A percentile compares a stretch with the other conserved stretches of the same genome.
Evolutionary conservation across 1,284 basidiomycete species (phyloP).

Genomic region (Hemileia vastatrix): DNA sequence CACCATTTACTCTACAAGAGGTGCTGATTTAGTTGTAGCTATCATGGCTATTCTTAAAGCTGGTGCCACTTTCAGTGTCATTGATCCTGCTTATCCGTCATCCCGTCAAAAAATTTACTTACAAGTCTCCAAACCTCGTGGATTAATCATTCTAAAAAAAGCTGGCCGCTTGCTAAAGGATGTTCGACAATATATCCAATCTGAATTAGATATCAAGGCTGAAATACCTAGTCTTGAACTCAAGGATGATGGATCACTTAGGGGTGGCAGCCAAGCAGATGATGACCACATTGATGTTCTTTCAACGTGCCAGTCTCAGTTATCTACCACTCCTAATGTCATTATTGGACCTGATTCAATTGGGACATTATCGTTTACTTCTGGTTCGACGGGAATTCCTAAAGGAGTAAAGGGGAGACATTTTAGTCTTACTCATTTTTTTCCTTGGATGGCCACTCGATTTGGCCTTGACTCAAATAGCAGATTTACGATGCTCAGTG

Average conservation of each 20-base stretch:
- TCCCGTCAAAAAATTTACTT: constrained; percentile 93
- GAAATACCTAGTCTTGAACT: constrained; percentile 86
- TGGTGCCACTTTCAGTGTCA: constrained; percentile 94
- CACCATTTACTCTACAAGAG: constrained; percentile 96
- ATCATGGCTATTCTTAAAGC: constrained; percentile 96
- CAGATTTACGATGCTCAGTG: constrained; percentile 96
- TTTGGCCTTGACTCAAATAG: constrained; percentile 68
- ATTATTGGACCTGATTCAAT: constrained; percentile 86
- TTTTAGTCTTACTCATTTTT: constrained; percentile 96
- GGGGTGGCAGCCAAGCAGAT: constrained; percentile 53
- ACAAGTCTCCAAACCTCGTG: constrained; percentile 85
- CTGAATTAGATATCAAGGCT: constrained; percentile 75
- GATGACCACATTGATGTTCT: constrained; percentile 42
- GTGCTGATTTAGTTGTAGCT: constrained; percentile 91
- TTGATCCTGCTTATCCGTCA: constrained; percentile 95
- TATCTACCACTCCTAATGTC: constrained; percentile 60
- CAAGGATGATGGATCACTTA: constrained; percentile 54
- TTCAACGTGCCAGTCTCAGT: constrained; percentile 24
- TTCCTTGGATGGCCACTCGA: constrained; percentile 95
- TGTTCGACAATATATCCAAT: constrained; percentile 73
- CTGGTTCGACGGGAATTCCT: constrained; percentile 93
- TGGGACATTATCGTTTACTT: constrained; percentile 92
- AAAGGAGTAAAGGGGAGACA: constrained; percentile 95
- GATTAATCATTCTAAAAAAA: constrained; percentile 79
- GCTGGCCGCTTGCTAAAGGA: constrained; percentile 72